Percentiles rank a stretch among this genome's conserved stretches.
Conservation (phyloP, 2,329 filamentous ascomycete genomes). For the Apiospora sp. region DNA sequence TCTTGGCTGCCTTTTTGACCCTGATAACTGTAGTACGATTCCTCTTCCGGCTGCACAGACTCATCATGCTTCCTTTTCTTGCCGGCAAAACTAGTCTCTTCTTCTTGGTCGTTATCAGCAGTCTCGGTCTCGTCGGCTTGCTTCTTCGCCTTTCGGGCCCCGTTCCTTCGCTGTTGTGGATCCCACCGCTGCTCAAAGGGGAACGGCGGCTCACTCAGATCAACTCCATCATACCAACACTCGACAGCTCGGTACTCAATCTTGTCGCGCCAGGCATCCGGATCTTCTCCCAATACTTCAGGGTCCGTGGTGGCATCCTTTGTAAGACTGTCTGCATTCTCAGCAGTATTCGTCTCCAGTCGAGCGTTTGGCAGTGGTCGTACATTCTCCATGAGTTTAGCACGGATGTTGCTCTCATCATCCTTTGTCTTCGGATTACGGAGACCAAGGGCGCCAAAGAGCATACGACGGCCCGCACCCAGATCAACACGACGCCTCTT, state of each 20-base stretch:
- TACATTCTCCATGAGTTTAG: conserved; percentile 64
- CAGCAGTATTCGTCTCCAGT: conserved; percentile 34
- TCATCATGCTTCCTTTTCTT: conserved; percentile 61
- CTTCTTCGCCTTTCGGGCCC: conserved; percentile 50
- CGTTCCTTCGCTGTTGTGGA: conserved; percentile 66
- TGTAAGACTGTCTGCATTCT: conserved; percentile 33
- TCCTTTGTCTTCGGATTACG: conserved; percentile 72
- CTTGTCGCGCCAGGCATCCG: conserved; percentile 75
- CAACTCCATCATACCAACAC: conserved; percentile 75
- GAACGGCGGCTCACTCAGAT: conserved; percentile 81
- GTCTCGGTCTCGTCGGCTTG: conserved; percentile 59
- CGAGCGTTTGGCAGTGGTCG: conserved; percentile 49
- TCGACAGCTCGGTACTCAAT: conserved; percentile 83
- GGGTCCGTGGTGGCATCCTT: conserved; percentile 8
- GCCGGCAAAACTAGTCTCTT: conserved; percentile 42
- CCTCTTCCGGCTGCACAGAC: conserved; percentile 45
- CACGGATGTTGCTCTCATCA: conserved; percentile 70
- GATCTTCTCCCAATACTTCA: conserved; percentile 51
- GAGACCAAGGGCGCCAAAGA: conserved; percentile 77
- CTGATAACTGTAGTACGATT: conserved; percentile 50
- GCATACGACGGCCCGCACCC: conserved; percentile 69
- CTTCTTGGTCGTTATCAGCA: conserved; percentile 50
- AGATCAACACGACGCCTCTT: conserved; percentile 53
- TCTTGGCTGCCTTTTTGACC: conserved; percentile 28
- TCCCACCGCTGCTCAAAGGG: conserved; percentile 93